Base-by-base conservation (phyloP, 306 rosid genomes). In the Calophaca sinica region DNA sequence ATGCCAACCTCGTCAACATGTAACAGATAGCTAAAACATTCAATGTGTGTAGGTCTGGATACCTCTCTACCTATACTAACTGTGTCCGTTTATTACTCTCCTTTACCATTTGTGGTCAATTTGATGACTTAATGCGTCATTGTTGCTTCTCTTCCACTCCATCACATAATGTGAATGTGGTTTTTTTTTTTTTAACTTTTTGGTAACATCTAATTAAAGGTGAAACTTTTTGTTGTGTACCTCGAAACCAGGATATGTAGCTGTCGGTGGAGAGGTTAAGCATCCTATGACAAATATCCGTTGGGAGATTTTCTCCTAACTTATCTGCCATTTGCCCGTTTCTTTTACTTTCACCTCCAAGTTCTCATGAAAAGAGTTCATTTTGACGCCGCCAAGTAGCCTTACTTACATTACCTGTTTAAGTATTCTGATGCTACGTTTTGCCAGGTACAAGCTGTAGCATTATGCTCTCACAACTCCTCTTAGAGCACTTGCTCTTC, bases 261-360 rank as follows among this genome's bases (percentile, higher is more conserved):
- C 36, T 81, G 88, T 78, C 85, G 83, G 82, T 77, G 75, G 64
- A 78, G 15, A 61, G 67, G n/a, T 51, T 57, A 32, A 81, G 88
- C 83, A 84, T 84, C 85, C 88, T 55, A 78, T 78, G 88, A 72
- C 58, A 67, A 2, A 73, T 77, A 49, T 55, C 72, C 62, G 51
- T 77, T 72, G 39, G 72, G 67, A 8, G 7, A 38, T 36, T 63
- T 63, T 59, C 63, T 58, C 32, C 4, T 12, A 58, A 58, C 39
- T 9, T 15, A 62, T 33, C 32, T 2, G 50, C 32, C 68, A 62
- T 75, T 81, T 45, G 60, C 74, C 31, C 77, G 10, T 45, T 78
- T 57, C 58, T 76, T 76, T 77, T 31, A 76, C 79, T 55, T 81
- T 71, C 75, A 70, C 78, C 71, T 42, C 54, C 65, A 66, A 45